Base-by-base conservation (phyloP, 2,329 filamentous ascomycete genomes). In the Hypoxylon sp. region DNA sequence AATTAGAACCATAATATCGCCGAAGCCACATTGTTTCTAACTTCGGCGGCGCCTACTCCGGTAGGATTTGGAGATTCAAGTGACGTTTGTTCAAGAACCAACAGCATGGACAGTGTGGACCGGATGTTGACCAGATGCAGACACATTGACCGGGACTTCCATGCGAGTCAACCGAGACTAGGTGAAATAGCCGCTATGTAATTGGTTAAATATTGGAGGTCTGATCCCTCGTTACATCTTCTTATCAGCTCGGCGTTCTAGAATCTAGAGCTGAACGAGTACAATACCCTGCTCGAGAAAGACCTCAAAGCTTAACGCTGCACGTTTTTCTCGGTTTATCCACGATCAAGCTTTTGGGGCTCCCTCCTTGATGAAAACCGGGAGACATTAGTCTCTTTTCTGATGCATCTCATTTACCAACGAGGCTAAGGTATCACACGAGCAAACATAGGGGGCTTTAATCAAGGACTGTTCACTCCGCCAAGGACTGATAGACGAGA, bases 201-300 rank as follows among this genome's bases (percentile, higher is more conserved):
- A 67, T 67, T 67, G 64, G 64, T 19, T 25, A 10, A 23, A 51
- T 7, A 36, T 23, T 17, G 11, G 41, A 36, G n/a, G 25, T 43
- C 17, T 19, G 28, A 21, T 34, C n/a, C 32, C 38, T 32, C 48
- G 23, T 17, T 48, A 38, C 49, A 23, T 19, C 32, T 23, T 32
- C 58, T 62, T 65, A 65, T 61, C 58, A 52, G 48, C 63, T 58
- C 34, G 23, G 17, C 17, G 60, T 63, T 67, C 64, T 63, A 63
- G 64, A 67, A 67, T 48, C 36, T 34, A 7, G 34, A 57, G 60
- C 60, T 67, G 55, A 63, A 46, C n/a, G 14, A 13, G 56, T 21
- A 28, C 13, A 46, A 14, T 32, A 2, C 52, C 41, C 17, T 46
- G 17, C 28, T 23, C 23, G 43, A n/a, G 13, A 17, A 50, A 28